A percentile compares a stretch with the other conserved stretches of the same genome.
These are phyloP conservation scores for Phytophthora sp. DNA, from an alignment of 352 stramenopile species.

Conservation along the genomic window DNA sequence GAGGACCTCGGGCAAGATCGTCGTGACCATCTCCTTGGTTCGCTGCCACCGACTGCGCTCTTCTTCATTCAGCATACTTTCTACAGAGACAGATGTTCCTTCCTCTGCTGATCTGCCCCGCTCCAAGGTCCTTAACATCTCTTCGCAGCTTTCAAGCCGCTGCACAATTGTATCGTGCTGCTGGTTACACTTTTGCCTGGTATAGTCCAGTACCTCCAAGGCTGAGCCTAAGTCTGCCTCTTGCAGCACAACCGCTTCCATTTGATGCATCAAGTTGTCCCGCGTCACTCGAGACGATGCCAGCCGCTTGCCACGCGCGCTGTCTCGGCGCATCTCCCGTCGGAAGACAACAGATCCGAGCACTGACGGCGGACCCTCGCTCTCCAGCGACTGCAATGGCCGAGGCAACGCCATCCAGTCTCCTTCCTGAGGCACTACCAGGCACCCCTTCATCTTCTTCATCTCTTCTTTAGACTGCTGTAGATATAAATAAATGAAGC, in stretches of 20 bases:
- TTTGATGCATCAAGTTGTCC: slow-evolving; percentile 64
- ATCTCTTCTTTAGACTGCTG: neutral
- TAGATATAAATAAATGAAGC: slow-evolving; percentile 15
- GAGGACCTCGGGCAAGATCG: slow-evolving; percentile 58
- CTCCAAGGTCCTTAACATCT: slow-evolving; percentile 41
- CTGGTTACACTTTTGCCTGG: slow-evolving; percentile 39
- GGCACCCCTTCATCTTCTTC: slow-evolving; percentile 51
- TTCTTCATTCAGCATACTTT: slow-evolving; percentile 34
- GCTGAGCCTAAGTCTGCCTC: slow-evolving; percentile 64
- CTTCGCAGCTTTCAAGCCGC: slow-evolving; percentile 54
- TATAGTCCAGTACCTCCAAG: slow-evolving; percentile 70
- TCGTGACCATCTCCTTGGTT: slow-evolving; percentile 61
- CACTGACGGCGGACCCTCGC: neutral
- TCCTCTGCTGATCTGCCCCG: slow-evolving; percentile 3
- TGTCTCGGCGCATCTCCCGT: slow-evolving; percentile 11
- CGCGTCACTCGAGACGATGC: slow-evolving; percentile 52
- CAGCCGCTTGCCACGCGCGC: slow-evolving; percentile 32
- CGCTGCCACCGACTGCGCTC: slow-evolving; percentile 54
- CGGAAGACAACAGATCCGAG: no score
- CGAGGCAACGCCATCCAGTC: slow-evolving; percentile 39
- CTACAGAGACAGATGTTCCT: slow-evolving; percentile 4
- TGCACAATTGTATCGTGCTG: slow-evolving; percentile 61
- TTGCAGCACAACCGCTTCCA: slow-evolving; percentile 68
- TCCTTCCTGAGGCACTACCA: slow-evolving; percentile 55
- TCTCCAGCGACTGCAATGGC: slow-evolving; percentile 24